phyloP scores from a whole-genome alignment of 2,329 filamentous ascomycete genomes.

The Calcarisporium arbuscula region DNA sequence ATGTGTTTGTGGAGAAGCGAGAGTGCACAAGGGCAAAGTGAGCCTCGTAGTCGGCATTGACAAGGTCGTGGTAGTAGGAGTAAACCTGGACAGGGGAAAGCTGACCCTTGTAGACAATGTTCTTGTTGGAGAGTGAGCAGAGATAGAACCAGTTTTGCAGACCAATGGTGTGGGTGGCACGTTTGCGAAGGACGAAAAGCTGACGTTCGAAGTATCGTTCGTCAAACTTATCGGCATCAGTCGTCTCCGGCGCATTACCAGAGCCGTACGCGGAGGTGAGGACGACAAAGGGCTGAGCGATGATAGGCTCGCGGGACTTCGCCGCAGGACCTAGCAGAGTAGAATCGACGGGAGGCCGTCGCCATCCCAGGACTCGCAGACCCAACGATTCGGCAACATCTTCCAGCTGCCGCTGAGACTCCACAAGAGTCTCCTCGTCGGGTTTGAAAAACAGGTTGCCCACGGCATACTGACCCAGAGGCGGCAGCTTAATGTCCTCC shows the following conservation, averaged over 20 bases:
- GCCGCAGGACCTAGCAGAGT: conserved; percentile 88
- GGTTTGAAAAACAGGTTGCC: conserved; percentile 99
- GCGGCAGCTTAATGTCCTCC: conserved; percentile 79
- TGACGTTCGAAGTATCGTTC: conserved; percentile 84
- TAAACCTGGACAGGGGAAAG: conserved; percentile 92
- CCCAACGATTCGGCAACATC: conserved; percentile 84
- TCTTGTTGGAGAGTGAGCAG: conserved; percentile 93
- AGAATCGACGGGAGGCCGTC: conserved; percentile 90
- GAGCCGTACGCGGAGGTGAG: conserved; percentile 77
- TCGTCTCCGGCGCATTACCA: conserved; percentile 70
- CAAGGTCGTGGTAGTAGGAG: conserved; percentile 94
- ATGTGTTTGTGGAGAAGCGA: conserved; percentile 96
- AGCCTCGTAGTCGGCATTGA: conserved; percentile 94
- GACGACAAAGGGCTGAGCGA: conserved; percentile 93
- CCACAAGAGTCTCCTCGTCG: conserved; percentile 79
- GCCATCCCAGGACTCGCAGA: conserved; percentile 90
- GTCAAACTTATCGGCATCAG: conserved; percentile 75
- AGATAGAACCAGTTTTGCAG: conserved; percentile 99
- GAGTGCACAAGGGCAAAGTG: conserved; percentile 97
- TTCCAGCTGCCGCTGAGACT: conserved; percentile 90
- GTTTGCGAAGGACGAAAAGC: conserved; percentile 90
- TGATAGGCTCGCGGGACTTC: conserved; percentile 87
- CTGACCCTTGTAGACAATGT: conserved; percentile 99
- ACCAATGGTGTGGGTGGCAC: conserved; percentile 88
- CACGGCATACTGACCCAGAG: conserved; percentile 87